Evolutionary conservation across 2,329 filamentous ascomycete genomes (phyloP), one percentile per base, ranked within the genome.

Genomic region (Colletotrichum destructivum): DNA sequence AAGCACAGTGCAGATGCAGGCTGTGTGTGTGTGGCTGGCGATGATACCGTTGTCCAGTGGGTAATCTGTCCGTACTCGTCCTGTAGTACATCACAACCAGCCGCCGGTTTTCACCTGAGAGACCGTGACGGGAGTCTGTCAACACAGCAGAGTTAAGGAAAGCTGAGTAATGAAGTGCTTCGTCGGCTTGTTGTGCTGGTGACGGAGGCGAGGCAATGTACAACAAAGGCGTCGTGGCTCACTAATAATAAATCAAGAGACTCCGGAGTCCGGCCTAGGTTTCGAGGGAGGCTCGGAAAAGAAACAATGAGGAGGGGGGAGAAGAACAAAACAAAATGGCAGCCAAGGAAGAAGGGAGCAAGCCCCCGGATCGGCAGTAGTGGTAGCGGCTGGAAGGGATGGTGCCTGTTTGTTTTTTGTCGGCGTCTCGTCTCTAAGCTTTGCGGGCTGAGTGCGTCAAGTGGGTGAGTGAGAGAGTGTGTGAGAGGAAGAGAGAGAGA

Each of bases 361-460:
- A 35, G 61, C 65, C 61, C 62, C 61, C 61, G 61, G 66, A 65
- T 66, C 61, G 54, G 47, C 61, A 54, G 31, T 18, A 38, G 23
- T 16, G 23, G 31, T 55, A 11, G 64, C 56, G 56, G 46, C 64
- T 13, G 56, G 46, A 18, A 66, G 56, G 40, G 52, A 61, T 35
- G 54, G 46, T 69, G 62, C 67, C 67, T 69, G 54, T 40, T 6
- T 35, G 42, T 57, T 44, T 35, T 2, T 35, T 35, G 8, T 35
- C 31, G 8, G 31, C 8, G 31, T 35, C 31, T 35, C 8, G 26
- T 38, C 52, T 55, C 52, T 21, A 11, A 35, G 52, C 52, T 55
- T 35, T 38, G 31, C 11, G 8, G 52, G 52, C 18, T 31, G 52
- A n/a, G 52, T 18, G 8, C 16, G 31, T n/a, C n/a, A 8, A 35